A percentile compares a stretch with the other conserved stretches of the same genome.
Evolutionary conservation across 1,139 yeast genomes (phyloP).

Genomic region (Blastobotrys apis): DNA sequence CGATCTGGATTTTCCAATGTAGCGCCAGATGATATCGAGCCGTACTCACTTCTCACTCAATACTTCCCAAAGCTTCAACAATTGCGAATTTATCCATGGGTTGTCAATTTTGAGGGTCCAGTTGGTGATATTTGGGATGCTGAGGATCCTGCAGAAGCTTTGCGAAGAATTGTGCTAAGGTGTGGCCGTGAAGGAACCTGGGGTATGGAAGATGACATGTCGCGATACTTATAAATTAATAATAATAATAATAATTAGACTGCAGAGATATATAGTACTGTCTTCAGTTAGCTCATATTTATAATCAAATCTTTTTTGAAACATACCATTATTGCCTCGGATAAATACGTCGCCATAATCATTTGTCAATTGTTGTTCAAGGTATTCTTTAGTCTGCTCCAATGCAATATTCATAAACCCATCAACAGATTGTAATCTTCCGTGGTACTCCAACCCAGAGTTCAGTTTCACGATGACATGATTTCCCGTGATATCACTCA

Average conservation of each 20-base stretch:
- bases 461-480: slow-evolving; percentile 77
- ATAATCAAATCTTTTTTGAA: neutral
- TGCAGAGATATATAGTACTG: slow-evolving; percentile 30
- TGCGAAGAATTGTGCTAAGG: slow-evolving; percentile 5
- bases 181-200: neutral
- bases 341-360: slow-evolving; percentile 84
- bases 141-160: slow-evolving; percentile 7
- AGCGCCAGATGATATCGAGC: neutral
- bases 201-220: neutral
- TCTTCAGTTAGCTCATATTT: neutral
- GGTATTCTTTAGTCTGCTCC: slow-evolving; percentile 67
- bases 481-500: slow-evolving; percentile 73
- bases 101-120: neutral
- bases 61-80: slow-evolving; percentile 4
- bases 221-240: neutral
- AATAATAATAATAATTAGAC: slow-evolving; percentile 15
- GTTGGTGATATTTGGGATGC: slow-evolving; percentile 4
- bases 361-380: slow-evolving; percentile 52
- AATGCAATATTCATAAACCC: slow-evolving; percentile 95
- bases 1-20: neutral
- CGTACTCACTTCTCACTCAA: neutral
- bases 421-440: slow-evolving; percentile 81
- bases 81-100: slow-evolving; percentile 3
- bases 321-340: slow-evolving; percentile 82
- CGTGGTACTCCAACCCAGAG: slow-evolving; percentile 80